A percentile compares a stretch with the other conserved stretches of the same genome.
These are phyloP conservation scores for Cryphonectria carpinicola DNA, from an alignment of 2,329 filamentous ascomycete species.

Conservation along the genomic window DNA sequence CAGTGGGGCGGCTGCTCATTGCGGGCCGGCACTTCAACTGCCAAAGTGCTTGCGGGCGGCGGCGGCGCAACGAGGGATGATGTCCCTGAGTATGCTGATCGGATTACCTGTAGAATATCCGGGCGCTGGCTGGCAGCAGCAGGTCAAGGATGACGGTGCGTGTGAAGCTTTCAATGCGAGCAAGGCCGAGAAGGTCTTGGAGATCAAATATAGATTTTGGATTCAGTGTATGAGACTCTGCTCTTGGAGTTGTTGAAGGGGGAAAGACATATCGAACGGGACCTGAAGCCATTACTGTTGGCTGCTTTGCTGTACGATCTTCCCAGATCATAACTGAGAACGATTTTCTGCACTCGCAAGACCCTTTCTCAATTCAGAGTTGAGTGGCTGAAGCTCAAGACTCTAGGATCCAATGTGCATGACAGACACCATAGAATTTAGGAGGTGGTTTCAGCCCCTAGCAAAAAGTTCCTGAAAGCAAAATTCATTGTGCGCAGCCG, in stretches of 20 bases:
- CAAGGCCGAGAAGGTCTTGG: constrained; percentile 17
- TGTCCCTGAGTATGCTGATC: constrained; percentile 23
- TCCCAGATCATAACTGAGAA: background rate
- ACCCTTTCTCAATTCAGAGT: background rate
- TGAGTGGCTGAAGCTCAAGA: background rate
- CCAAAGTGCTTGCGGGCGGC: too few relatives aligned
- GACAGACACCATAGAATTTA: background rate
- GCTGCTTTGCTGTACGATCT: background rate
- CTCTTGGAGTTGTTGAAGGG: constrained; percentile 25
- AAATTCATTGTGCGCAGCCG: background rate
- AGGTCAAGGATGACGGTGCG: background rate
- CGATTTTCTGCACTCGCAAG: background rate
- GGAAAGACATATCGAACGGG: constrained; percentile 6
- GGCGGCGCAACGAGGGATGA: too few relatives aligned
- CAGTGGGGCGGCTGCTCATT: constrained; percentile 29
- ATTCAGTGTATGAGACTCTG: constrained; percentile 28
- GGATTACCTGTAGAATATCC: constrained; percentile 28
- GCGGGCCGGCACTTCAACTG: constrained; percentile 12
- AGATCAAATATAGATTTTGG: constrained; percentile 29
- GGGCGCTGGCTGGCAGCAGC: constrained; percentile 15
- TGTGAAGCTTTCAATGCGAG: background rate
- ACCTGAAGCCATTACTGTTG: background rate
- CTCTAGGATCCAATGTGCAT: background rate
- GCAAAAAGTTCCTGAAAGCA: background rate
- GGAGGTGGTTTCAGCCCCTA: background rate